These are phyloP conservation scores for Phytopythium montanum DNA, from an alignment of 352 stramenopile genomes.

Conservation along the genomic window DNA sequence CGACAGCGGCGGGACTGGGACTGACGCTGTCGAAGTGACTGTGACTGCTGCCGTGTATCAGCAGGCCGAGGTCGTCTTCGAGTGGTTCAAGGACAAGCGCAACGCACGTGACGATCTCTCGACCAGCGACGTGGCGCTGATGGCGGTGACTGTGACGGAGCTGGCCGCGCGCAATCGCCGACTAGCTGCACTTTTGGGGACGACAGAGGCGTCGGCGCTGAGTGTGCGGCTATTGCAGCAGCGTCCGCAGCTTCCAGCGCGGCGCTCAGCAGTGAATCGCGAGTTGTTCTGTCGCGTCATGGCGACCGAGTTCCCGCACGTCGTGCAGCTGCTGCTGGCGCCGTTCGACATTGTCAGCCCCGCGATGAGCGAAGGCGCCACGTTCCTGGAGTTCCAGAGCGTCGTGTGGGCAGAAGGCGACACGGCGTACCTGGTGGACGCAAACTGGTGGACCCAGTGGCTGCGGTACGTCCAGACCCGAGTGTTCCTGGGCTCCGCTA, in stretches of 20 bases:
- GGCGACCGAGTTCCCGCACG: conserved; percentile 14
- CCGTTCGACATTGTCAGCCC: conserved; percentile 54
- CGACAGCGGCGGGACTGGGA: neutral
- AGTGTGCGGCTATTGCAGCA: conserved; percentile 1
- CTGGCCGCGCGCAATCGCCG: conserved; percentile 23
- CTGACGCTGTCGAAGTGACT: too few species aligned
- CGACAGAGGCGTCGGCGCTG: neutral
- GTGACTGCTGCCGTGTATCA: conserved; percentile 16
- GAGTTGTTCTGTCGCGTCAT: conserved; percentile 4
- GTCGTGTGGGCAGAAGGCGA: conserved; percentile 39
- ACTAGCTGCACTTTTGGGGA: neutral
- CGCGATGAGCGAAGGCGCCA: conserved; percentile 35
- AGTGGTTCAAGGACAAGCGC: conserved; percentile 48
- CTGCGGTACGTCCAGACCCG: conserved; percentile 24
- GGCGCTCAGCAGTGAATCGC: neutral
- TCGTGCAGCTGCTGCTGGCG: conserved; percentile 43
- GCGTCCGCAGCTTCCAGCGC: neutral
- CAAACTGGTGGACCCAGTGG: conserved; percentile 61
- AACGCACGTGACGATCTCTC: neutral
- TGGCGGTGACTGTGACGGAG: conserved; percentile 25
- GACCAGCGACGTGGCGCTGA: conserved; percentile 18
- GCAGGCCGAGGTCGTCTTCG: conserved; percentile 50
- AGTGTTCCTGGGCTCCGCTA: neutral
- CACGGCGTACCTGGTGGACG: conserved; percentile 46
- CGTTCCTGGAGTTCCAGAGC: conserved; percentile 31